A percentile compares a stretch with the other conserved stretches of the same genome.
Conservation (phyloP, 2,329 filamentous ascomycete genomes). For the Paecilomyces fulvus region DNA sequence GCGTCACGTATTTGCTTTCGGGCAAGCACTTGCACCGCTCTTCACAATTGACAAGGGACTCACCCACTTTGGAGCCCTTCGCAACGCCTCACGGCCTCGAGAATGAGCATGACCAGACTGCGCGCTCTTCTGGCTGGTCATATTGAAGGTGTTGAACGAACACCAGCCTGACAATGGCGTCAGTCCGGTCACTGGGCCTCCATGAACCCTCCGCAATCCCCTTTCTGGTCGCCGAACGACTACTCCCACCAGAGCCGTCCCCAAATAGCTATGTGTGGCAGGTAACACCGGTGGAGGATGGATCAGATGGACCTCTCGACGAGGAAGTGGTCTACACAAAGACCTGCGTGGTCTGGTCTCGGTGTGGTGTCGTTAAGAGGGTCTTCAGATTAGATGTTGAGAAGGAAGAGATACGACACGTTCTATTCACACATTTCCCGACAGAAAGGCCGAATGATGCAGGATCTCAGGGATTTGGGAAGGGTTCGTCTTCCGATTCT, state of each 20-base stretch:
- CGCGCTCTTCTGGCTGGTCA: not conserved
- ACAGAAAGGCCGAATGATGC: slow-evolving; percentile 19
- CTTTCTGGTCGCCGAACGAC: slow-evolving; percentile 72
- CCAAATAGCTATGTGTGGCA: slow-evolving; percentile 66
- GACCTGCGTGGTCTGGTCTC: slow-evolving; percentile 77
- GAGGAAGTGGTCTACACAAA: slow-evolving; percentile 75
- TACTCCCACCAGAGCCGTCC: slow-evolving; percentile 61
- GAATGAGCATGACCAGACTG: slow-evolving; percentile 2
- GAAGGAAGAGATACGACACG: slow-evolving; percentile 77
- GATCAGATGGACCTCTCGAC: slow-evolving; percentile 43
- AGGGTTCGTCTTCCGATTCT: not conserved
- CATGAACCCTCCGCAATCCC: slow-evolving; percentile 78
- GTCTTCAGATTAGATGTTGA: slow-evolving; percentile 80
- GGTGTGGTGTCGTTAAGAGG: slow-evolving; percentile 74
- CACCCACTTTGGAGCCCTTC: not conserved
- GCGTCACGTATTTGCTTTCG: slow-evolving; percentile 7
- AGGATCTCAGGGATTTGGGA: not conserved
- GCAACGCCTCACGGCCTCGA: not conserved
- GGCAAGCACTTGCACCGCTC: not conserved
- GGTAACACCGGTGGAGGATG: slow-evolving; percentile 44
- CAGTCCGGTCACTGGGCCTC: slow-evolving; percentile 80
- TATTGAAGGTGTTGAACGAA: not conserved
- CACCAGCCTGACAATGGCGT: slow-evolving; percentile 58
- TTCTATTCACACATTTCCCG: slow-evolving; percentile 75
- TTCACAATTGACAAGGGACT: not conserved